A percentile compares a stretch with the other conserved stretches of the same genome.
Conservation (phyloP, 2,329 filamentous ascomycete species). For the Penicillium sp. region DNA sequence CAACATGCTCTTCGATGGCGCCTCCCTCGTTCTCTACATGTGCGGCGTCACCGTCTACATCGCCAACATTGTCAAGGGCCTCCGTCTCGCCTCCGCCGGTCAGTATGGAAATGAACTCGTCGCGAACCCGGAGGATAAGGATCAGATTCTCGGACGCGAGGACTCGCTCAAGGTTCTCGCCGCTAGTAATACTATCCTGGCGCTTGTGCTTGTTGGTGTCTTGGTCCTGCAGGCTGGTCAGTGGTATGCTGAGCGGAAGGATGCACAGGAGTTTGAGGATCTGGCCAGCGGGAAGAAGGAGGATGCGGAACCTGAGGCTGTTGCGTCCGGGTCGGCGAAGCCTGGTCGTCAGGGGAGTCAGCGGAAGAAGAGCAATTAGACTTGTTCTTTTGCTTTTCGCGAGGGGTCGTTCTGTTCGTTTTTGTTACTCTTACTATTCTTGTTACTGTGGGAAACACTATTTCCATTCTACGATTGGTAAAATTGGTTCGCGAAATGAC, state of each 20-base stretch:
- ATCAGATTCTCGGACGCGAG: constrained; percentile 73
- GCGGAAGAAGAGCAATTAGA: constrained; percentile 27
- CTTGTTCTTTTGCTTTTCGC: neutral
- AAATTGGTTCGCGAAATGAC: neutral
- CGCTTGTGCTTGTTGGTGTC: constrained; percentile 86
- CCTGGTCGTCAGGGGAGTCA: constrained; percentile 17
- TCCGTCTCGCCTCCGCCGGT: constrained; percentile 76
- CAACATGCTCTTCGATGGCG: constrained; percentile 91
- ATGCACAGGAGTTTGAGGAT: constrained; percentile 72
- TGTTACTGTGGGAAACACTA: neutral
- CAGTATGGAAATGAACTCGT: constrained; percentile 57
- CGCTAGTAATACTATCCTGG: constrained; percentile 94
- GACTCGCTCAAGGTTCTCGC: constrained; percentile 88
- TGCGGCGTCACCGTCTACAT: constrained; percentile 91
- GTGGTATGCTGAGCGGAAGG: constrained; percentile 97
- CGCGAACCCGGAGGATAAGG: constrained; percentile 49
- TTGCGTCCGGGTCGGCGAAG: constrained; percentile 14
- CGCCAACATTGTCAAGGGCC: constrained; percentile 92
- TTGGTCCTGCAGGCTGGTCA: constrained; percentile 91
- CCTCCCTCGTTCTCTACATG: constrained; percentile 69
- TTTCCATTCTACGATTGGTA: neutral
- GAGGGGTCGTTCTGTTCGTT: neutral
- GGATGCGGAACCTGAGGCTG: constrained; percentile 9
- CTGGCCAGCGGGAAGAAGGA: constrained; percentile 48
- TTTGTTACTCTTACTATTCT: neutral